These are phyloP conservation scores for Bacidia gigantensis DNA, from an alignment of 495 filamentous ascomycete genomes.

Conservation along the genomic window DNA sequence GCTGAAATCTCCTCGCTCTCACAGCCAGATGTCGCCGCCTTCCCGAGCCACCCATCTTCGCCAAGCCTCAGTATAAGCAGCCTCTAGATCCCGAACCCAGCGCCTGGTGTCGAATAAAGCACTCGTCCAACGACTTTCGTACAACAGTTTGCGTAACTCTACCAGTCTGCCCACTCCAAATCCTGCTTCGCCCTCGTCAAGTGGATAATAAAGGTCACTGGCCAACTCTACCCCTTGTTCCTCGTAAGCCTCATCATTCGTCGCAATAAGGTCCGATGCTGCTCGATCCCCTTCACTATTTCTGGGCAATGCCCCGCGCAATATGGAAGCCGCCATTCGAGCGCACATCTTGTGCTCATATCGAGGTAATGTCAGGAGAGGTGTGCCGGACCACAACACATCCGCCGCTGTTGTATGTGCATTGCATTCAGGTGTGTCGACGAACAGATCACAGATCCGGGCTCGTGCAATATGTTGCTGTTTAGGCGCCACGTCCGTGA, in stretches of 20 bases:
- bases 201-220: slow-evolving; percentile 48
- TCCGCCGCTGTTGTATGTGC: slow-evolving; percentile 97
- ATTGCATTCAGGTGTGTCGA: slow-evolving; percentile 97
- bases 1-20: not conserved
- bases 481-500: slow-evolving; percentile 95
- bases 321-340: slow-evolving; percentile 89
- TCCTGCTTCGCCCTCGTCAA: slow-evolving; percentile 33
- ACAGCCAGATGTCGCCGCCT: slow-evolving; percentile 78
- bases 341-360: slow-evolving; percentile 99
- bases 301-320: slow-evolving; percentile 75
- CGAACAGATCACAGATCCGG: slow-evolving; percentile 81
- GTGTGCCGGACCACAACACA: slow-evolving; percentile 90
- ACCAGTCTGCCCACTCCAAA: slow-evolving; percentile 52
- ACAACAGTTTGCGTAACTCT: slow-evolving; percentile 67
- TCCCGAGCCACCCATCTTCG: slow-evolving; percentile 69
- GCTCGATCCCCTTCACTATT: slow-evolving; percentile 50
- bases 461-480: slow-evolving; percentile 87
- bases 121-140: slow-evolving; percentile 65
- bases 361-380: slow-evolving; percentile 82
- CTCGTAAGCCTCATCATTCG: slow-evolving; percentile 70
- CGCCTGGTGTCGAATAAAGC: slow-evolving; percentile 81
- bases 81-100: slow-evolving; percentile 87
- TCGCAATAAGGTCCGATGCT: slow-evolving; percentile 61
- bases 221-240: slow-evolving; percentile 61
- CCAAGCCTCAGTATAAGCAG: slow-evolving; percentile 82